Conservation (phyloP, 768 basidiomycete species). For the Naganishia kalamii region DNA sequence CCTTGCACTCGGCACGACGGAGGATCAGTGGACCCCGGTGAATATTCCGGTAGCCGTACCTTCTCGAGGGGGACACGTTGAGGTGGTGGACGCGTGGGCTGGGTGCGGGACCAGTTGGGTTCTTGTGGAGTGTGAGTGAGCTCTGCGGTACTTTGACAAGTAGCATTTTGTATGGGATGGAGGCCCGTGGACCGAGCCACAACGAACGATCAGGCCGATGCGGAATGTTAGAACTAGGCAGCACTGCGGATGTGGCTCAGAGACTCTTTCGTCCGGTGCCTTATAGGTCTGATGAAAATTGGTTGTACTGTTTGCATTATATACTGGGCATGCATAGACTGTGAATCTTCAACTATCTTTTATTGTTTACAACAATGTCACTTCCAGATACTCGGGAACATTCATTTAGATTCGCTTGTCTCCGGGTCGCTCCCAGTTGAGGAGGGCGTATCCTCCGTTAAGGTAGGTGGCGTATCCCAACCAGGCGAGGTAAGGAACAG, state of each 20-base stretch:
- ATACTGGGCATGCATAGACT: no score
- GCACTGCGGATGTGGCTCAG: no score
- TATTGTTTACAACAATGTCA: background rate
- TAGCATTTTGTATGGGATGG: no score
- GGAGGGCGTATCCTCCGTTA: conserved; percentile 61
- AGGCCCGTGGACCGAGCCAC: no score
- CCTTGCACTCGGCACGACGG: conserved; percentile 60
- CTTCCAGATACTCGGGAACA: background rate
- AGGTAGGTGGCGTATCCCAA: conserved; percentile 61
- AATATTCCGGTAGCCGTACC: conserved; percentile 13
- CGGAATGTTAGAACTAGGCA: no score
- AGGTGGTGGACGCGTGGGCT: conserved; percentile 48
- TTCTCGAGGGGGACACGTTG: conserved; percentile 16
- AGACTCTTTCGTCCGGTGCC: no score
- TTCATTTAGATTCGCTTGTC: conserved; percentile 14
- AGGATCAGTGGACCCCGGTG: conserved; percentile 54
- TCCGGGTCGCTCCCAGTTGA: conserved; percentile 47
- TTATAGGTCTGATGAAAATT: no score
- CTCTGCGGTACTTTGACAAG: background rate
- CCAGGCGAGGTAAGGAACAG: conserved; percentile 65
- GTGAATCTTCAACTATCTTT: background rate
- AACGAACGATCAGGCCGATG: no score
- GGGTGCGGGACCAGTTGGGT: conserved; percentile 58
- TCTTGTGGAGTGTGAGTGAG: conserved; percentile 27
- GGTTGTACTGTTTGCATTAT: no score